Evolutionary conservation across 2,329 filamentous ascomycete species (phyloP), one percentile per base, ranked within the genome.

Genomic region (Paraphoma chrysanthemicola): DNA sequence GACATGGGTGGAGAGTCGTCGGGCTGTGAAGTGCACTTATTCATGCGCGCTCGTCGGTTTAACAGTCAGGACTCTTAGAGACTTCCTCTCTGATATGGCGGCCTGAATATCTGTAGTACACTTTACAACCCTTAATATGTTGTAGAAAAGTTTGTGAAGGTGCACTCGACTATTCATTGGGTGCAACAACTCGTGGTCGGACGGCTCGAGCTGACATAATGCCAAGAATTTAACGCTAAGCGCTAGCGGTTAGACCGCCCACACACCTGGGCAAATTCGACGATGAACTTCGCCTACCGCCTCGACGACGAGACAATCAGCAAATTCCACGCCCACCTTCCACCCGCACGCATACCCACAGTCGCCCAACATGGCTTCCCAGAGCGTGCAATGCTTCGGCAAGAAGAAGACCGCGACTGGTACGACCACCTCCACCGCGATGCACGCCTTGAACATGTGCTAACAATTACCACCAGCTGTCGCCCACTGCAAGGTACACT

Each of bases 381-480:
- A 82, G 72, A 80, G 77, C 71, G 80, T 82, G 65, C 93, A 97
- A 88, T 97, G 93, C 91, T 97, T 98, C 91, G 93, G 93, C 90
- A 97, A 97, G 90, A 83, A 83, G 80, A 83, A 82, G 79, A 83
- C 81, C 59, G 81, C 81, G 68, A 83, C 81, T 64, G 74, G 74
- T 77, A 75, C 55, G 74, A 60, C 50, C 44, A 31, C 45, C 44
- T 44, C n/a, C 33, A 2, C 29, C 36, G 44, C 44, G 42, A 30
- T 45, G 44, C n/a, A 23, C 33, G 38, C 16, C 38, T 44, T 53
- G 56, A 45, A 73, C 53, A 60, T 52, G 57, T 51, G 66, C 76
- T 78, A 70, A 78, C 66, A 62, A n/a, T 68, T 75, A 59, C 56
- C 57, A 74, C 73, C 78, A 87, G 92, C 92, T 76, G 92, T 96